These are phyloP conservation scores for Chlamydomonas reinhardtii DNA, from an alignment of 163 green algal species.

Conservation along the genomic window DNA sequence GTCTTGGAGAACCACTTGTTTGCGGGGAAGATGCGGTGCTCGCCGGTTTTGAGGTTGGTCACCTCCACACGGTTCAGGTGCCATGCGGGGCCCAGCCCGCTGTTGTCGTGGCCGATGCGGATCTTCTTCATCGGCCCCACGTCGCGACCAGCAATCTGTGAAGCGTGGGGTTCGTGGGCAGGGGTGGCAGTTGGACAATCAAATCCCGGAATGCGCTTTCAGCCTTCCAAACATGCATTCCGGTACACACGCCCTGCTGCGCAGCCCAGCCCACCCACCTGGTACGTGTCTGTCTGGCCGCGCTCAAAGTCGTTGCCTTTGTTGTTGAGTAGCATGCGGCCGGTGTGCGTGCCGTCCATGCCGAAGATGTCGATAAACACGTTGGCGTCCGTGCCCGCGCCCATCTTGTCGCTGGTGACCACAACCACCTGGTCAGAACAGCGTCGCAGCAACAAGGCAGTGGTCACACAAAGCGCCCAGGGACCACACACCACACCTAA, in stretches of 20 bases:
- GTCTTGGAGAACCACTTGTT: conserved; percentile 58
- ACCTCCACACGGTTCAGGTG: conserved; percentile 64
- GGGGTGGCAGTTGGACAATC: no score
- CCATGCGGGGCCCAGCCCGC: conserved; percentile 51
- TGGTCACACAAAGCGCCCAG: no score
- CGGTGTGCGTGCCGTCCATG: conserved; percentile 30
- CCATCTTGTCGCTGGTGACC: conserved; percentile 59
- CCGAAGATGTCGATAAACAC: conserved; percentile 62
- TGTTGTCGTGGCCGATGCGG: conserved; percentile 60
- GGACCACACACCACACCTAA: no score
- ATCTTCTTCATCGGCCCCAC: conserved; percentile 61
- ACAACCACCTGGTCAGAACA: conserved; percentile 57
- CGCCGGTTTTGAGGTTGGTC: conserved; percentile 54
- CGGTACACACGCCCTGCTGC: no score
- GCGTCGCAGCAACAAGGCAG: background rate
- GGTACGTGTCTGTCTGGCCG: conserved; percentile 53
- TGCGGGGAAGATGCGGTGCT: conserved; percentile 58
- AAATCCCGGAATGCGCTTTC: no score
- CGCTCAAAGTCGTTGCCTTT: conserved; percentile 68
- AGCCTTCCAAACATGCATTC: no score
- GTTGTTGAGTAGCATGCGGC: conserved; percentile 48
- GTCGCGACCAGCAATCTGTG: conserved; percentile 44
- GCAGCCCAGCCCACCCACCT: no score
- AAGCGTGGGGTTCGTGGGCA: no score
- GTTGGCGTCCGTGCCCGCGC: conserved; percentile 71